Percentiles rank a stretch among this genome's conserved stretches.
Conservation (phyloP, 139 green algal species). For the Zygnema cylindricum region DNA sequence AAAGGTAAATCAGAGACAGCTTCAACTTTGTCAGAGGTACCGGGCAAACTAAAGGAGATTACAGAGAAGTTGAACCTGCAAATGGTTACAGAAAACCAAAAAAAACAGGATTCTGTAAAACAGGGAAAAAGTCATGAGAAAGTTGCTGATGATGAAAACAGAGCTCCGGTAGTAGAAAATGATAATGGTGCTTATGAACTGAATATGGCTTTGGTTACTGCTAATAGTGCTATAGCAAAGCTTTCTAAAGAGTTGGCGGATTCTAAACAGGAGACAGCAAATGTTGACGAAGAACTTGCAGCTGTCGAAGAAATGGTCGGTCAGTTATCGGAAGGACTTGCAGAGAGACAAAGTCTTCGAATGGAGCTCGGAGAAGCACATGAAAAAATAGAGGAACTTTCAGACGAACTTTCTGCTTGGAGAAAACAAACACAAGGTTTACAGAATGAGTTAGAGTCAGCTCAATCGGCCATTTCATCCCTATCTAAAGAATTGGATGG, state of each 20-base stretch:
- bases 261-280: background rate
- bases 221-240: background rate
- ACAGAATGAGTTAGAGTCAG: constrained; percentile 20
- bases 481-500: constrained; percentile 1
- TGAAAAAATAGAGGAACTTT: background rate
- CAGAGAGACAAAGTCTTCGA: constrained; percentile 26
- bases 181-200: background rate
- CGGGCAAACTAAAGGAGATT: too few species aligned
- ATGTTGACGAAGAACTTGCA: constrained; percentile 29
- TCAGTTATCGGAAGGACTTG: constrained; percentile 35
- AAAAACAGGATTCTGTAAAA: background rate
- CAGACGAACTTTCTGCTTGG: constrained; percentile 8
- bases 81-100: background rate
- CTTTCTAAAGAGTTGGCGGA: constrained; percentile 17
- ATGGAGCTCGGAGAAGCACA: background rate
- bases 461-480: background rate
- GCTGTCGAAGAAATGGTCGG: constrained; percentile 39
- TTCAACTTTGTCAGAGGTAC: too few species aligned
- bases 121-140: background rate
- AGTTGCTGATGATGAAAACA: background rate
- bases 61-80: background rate
- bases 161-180: background rate
- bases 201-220: background rate
- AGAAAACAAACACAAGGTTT: constrained; percentile 2
- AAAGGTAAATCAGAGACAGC: too few species aligned